phyloP scores from a whole-genome alignment of 495 filamentous ascomycete genomes.

The Lasiosphaeria hispida region DNA sequence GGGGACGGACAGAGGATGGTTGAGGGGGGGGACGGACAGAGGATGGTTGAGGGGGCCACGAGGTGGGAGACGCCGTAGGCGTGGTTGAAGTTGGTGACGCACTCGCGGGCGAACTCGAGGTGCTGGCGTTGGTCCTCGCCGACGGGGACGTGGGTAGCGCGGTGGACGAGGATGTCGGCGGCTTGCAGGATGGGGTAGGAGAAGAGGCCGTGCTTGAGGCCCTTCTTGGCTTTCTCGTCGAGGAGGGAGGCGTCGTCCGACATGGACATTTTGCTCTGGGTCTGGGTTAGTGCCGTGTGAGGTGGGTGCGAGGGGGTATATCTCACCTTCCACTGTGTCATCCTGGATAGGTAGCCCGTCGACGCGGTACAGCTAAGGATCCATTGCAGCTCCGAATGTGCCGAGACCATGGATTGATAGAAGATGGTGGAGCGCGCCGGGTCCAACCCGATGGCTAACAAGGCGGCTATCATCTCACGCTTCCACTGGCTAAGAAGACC shows the following conservation, averaged over 20 bases:
- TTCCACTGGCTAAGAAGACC: conserved; percentile 58
- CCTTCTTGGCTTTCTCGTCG: conserved; percentile 50
- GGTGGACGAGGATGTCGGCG: conserved; percentile 87
- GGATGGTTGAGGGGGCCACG: conserved; percentile 65
- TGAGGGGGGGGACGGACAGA: conserved; percentile 66
- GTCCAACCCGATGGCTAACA: conserved; percentile 82
- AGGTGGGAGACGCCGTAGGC: conserved; percentile 60
- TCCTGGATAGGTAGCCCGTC: conserved; percentile 83
- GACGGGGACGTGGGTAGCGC: conserved; percentile 91
- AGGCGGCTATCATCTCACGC: conserved; percentile 69
- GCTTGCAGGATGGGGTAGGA: conserved; percentile 96
- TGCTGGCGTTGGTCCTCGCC: conserved; percentile 93
- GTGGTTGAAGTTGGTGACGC: conserved; percentile 81
- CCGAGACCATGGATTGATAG: conserved; percentile 72
- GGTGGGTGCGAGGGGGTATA: not conserved
- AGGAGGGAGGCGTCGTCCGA: conserved; percentile 53
- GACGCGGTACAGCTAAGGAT: conserved; percentile 86
- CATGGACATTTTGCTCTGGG: conserved; percentile 67
- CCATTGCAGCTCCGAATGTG: conserved; percentile 91
- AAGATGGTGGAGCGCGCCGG: conserved; percentile 76
- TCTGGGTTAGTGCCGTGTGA: conserved; percentile 10
- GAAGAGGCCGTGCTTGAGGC: conserved; percentile 85
- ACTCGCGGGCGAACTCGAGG: conserved; percentile 84
- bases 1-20: conserved; percentile 65
- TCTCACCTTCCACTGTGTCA: conserved; percentile 96